Percentiles rank a stretch among this genome's conserved stretches.
Evolutionary conservation across 1,139 yeast species (phyloP).

Genomic region (Saccharomycopsis phalli): DNA sequence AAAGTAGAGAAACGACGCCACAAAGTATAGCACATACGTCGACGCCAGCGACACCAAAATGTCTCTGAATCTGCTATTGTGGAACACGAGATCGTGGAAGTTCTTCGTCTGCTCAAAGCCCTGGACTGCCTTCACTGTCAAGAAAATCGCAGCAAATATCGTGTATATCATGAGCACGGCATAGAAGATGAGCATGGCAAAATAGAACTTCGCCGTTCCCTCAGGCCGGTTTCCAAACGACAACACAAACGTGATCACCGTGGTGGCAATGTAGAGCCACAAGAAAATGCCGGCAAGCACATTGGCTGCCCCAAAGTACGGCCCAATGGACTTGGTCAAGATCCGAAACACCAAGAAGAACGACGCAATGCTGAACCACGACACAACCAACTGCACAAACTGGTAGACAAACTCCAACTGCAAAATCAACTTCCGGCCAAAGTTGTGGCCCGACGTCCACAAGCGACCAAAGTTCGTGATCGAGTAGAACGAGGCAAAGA

Average conservation of each 20-base stretch:
- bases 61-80: slow-evolving; percentile 48
- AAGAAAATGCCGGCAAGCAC: slow-evolving; percentile 71
- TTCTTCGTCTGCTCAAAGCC: slow-evolving; percentile 24
- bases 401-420: slow-evolving; percentile 76
- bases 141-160: slow-evolving; percentile 78
- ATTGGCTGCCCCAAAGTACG: slow-evolving; percentile 60
- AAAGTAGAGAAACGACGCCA: slow-evolving; percentile 70
- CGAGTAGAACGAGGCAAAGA: slow-evolving; percentile 87
- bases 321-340: slow-evolving; percentile 60
- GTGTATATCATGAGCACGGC: slow-evolving; percentile 88
- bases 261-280: slow-evolving; percentile 82
- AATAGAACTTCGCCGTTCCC: slow-evolving; percentile 77
- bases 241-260: slow-evolving; percentile 84
- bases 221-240: slow-evolving; percentile 93
- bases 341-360: slow-evolving; percentile 76
- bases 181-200: slow-evolving; percentile 79
- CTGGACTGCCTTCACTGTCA: slow-evolving; percentile 67
- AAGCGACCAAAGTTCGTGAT: slow-evolving; percentile 63
- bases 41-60: slow-evolving; percentile 77
- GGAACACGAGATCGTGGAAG: slow-evolving; percentile 15
- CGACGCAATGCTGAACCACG: slow-evolving; percentile 79
- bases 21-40: slow-evolving; percentile 71
- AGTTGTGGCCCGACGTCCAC: slow-evolving; percentile 72
- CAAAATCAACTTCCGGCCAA: slow-evolving; percentile 59
- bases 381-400: slow-evolving; percentile 52